Evolutionary conservation across 768 basidiomycete species (phyloP).

Genomic region (Lentinula lateritia): DNA sequence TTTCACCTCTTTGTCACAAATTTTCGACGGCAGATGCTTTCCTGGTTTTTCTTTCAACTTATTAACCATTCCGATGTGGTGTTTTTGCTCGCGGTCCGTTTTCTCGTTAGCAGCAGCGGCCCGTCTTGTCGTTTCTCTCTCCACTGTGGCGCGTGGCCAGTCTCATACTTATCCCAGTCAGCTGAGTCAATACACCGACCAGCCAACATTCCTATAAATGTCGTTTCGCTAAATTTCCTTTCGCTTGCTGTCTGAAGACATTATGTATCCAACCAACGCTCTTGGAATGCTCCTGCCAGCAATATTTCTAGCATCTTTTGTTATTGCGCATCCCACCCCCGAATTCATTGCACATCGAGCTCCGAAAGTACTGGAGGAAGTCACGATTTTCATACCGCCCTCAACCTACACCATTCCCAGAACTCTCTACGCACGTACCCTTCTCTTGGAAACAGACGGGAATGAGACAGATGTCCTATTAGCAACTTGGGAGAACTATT

Average conservation of each 20-base stretch:
- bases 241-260: background rate
- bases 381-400: slow-evolving; percentile 13
- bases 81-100: too few species aligned
- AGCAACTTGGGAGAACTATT: slow-evolving; percentile 16
- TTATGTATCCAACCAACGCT: background rate
- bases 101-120: too few species aligned
- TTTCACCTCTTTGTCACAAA: too few species aligned
- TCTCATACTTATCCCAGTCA: too few species aligned
- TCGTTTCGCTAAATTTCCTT: too few species aligned
- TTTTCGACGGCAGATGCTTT: too few species aligned
- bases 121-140: too few species aligned
- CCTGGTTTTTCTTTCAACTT: too few species aligned
- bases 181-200: too few species aligned
- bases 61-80: too few species aligned
- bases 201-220: too few species aligned
- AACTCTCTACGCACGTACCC: slow-evolving; percentile 15
- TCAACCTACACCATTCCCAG: slow-evolving; percentile 13
- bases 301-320: background rate
- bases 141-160: too few species aligned
- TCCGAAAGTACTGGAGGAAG: background rate
- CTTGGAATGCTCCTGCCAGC: background rate
- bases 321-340: background rate
- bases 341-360: background rate
- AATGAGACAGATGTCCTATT: slow-evolving; percentile 14
- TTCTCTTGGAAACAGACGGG: slow-evolving; percentile 12